phyloP scores from a whole-genome alignment of 1,284 basidiomycete genomes.

The Irpex sp. region DNA sequence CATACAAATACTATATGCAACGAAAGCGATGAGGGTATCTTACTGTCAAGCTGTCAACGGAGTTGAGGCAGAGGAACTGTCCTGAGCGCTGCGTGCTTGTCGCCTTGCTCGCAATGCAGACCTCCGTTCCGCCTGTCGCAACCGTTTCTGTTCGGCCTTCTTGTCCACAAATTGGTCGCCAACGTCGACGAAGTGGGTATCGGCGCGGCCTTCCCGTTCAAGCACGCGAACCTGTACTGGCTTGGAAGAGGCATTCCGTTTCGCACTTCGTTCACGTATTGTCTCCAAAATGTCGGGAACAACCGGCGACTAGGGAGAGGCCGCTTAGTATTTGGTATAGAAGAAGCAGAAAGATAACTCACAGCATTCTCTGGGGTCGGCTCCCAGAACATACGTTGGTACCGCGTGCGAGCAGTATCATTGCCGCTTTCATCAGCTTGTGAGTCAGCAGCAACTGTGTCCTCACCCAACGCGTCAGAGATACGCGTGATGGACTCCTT shows the following conservation, averaged over 20 bases:
- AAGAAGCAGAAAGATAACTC: slow-evolving; percentile 20
- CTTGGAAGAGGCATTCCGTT: slow-evolving; percentile 25
- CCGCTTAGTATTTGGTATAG: background rate
- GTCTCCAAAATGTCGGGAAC: slow-evolving; percentile 46
- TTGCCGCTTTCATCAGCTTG: slow-evolving; percentile 53
- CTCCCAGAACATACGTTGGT: slow-evolving; percentile 72
- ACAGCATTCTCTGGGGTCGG: slow-evolving; percentile 61
- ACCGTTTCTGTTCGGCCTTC: slow-evolving; percentile 44
- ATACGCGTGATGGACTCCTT: slow-evolving; percentile 12
- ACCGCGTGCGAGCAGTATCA: slow-evolving; percentile 54
- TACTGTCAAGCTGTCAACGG: background rate
- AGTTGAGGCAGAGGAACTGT: background rate
- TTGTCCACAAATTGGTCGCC: slow-evolving; percentile 61
- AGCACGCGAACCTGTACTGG: slow-evolving; percentile 3
- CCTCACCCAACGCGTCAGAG: slow-evolving; percentile 21
- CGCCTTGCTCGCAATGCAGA: slow-evolving; percentile 26
- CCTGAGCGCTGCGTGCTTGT: slow-evolving; percentile 3
- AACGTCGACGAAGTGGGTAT: slow-evolving; percentile 61
- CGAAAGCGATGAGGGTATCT: background rate
- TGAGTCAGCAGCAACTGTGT: slow-evolving; percentile 52
- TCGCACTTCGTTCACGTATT: slow-evolving; percentile 21
- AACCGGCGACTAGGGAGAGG: slow-evolving; percentile 44
- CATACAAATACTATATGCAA: background rate
- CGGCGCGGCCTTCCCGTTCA: slow-evolving; percentile 38
- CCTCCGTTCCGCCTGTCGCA: slow-evolving; percentile 41